phyloP scores from a whole-genome alignment of 1,284 basidiomycete genomes.

The Ceratobasidium theobromae region DNA sequence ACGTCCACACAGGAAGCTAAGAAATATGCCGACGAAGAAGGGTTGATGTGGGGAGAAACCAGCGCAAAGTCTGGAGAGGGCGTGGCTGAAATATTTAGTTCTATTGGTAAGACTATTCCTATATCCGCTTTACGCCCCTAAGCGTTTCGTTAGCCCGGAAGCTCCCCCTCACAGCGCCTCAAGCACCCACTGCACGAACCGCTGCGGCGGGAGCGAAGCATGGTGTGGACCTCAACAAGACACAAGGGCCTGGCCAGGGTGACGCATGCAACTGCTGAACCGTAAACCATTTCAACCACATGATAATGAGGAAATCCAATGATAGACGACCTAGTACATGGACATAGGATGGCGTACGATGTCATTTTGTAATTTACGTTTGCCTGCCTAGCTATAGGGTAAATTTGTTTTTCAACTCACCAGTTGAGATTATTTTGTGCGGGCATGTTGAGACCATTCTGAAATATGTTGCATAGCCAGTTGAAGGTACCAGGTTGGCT shows the following conservation, averaged over 20 bases:
- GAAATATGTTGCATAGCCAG: too few relatives aligned
- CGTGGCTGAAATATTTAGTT: conserved; percentile 84
- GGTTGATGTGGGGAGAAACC: conserved; percentile 93
- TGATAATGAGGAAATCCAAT: background rate
- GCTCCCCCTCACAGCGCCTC: conserved; percentile 70
- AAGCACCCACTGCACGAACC: conserved; percentile 54
- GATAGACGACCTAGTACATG: background rate
- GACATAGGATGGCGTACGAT: background rate
- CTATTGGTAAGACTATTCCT: conserved; percentile 63
- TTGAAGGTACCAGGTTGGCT: too few relatives aligned
- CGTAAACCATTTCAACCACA: background rate
- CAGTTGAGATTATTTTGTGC: too few relatives aligned
- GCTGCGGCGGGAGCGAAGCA: conserved; percentile 46
- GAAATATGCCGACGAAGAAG: conserved; percentile 93
- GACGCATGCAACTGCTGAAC: conserved; percentile 75
- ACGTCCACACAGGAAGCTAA: conserved; percentile 77
- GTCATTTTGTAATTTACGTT: conserved; percentile 15
- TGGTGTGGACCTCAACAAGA: conserved; percentile 75
- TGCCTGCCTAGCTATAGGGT: too few relatives aligned
- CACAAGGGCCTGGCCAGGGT: conserved; percentile 52
- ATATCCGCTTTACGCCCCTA: conserved; percentile 29
- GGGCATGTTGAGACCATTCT: too few relatives aligned
- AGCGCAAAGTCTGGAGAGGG: conserved; percentile 93
- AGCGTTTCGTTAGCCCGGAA: conserved; percentile 65
- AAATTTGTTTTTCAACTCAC: too few relatives aligned